Conservation (phyloP, 108 stramenopile species). For the Aureococcus anophagefferens region DNA sequence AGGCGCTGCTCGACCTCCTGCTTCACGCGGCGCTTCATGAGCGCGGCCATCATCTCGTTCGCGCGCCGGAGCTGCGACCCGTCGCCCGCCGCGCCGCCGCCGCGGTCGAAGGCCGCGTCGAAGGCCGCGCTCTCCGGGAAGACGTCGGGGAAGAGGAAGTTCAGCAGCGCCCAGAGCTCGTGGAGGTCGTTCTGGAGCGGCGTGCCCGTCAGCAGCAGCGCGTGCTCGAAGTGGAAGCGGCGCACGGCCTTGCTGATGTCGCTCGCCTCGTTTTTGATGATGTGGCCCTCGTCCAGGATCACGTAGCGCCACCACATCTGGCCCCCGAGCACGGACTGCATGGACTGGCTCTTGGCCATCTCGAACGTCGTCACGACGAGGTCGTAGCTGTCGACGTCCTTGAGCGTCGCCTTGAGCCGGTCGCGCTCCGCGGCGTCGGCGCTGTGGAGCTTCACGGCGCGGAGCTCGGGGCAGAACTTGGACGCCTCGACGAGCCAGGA, state of each 20-base stretch:
- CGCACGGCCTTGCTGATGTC: constrained; percentile 25
- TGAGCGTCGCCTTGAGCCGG: constrained; percentile 12
- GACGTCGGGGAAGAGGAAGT: constrained; percentile 47
- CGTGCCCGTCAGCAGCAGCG: constrained; percentile 34
- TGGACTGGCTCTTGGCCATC: constrained; percentile 43
- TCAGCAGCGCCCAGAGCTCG: constrained; percentile 53
- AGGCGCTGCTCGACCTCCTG: constrained; percentile 55
- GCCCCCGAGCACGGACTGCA: constrained; percentile 40
- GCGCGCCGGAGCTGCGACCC: constrained; percentile 44
- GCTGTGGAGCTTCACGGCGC: constrained; percentile 59
- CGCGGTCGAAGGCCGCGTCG: constrained; percentile 45
- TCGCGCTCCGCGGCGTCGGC: constrained; percentile 35
- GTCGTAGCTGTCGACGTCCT: constrained; percentile 14
- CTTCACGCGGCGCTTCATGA: constrained; percentile 64
- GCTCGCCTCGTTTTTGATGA: constrained; percentile 63
- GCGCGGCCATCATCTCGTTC: constrained; percentile 50
- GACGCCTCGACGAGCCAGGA: constrained; percentile 71
- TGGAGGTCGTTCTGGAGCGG: constrained; percentile 52
- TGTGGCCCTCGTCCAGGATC: constrained; percentile 85
- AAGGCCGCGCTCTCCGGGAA: constrained; percentile 46
- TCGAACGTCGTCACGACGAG: constrained; percentile 38
- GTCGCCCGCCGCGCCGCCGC: constrained; percentile 30
- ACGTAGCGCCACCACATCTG: constrained; percentile 67
- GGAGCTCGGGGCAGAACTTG: constrained; percentile 65
- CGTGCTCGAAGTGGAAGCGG: constrained; percentile 19